These are phyloP conservation scores for Hypoxylon perforatum DNA, from an alignment of 495 filamentous ascomycete species.

Conservation along the genomic window DNA sequence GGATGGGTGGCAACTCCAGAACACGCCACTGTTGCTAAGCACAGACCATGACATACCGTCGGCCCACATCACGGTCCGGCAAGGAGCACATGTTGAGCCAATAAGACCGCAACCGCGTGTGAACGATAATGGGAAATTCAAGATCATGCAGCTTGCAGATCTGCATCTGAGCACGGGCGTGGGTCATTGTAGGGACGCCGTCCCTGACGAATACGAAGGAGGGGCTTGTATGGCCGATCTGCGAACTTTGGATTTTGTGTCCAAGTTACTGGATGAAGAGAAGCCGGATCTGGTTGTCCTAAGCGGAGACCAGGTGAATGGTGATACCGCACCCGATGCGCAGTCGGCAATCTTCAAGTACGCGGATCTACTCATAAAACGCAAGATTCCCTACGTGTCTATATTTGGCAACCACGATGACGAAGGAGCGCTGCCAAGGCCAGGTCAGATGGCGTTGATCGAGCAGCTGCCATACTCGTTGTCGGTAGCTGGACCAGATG, in stretches of 20 bases:
- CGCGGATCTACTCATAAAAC: slow-evolving; percentile 84
- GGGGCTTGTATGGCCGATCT: slow-evolving; percentile 90
- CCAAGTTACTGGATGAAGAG: slow-evolving; percentile 84
- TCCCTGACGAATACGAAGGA: slow-evolving; percentile 75
- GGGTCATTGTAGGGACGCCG: slow-evolving; percentile 83
- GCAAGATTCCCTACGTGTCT: slow-evolving; percentile 88
- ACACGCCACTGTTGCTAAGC: slow-evolving; percentile 75
- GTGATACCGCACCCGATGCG: slow-evolving; percentile 90
- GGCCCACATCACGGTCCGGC: slow-evolving; percentile 78
- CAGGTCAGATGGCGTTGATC: slow-evolving; percentile 83
- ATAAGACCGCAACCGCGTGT: slow-evolving; percentile 79
- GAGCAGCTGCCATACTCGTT: slow-evolving; percentile 90
- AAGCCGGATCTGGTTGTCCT: slow-evolving; percentile 91
- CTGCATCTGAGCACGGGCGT: slow-evolving; percentile 90
- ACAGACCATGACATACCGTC: slow-evolving; percentile 68
- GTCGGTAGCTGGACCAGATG: slow-evolving; percentile 80
- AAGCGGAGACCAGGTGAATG: slow-evolving; percentile 94
- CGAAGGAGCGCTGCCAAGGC: slow-evolving; percentile 82
- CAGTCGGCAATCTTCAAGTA: slow-evolving; percentile 94
- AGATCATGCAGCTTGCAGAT: slow-evolving; percentile 95
- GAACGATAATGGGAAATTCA: slow-evolving; percentile 90
- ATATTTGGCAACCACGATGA: slow-evolving; percentile 99
- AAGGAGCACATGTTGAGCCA: slow-evolving; percentile 69
- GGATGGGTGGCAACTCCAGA: slow-evolving; percentile 79
- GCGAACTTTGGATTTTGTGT: slow-evolving; percentile 89